Evolutionary conservation across 176 grass and related monocot species (phyloP).

Genomic region (Poa pratensis): DNA sequence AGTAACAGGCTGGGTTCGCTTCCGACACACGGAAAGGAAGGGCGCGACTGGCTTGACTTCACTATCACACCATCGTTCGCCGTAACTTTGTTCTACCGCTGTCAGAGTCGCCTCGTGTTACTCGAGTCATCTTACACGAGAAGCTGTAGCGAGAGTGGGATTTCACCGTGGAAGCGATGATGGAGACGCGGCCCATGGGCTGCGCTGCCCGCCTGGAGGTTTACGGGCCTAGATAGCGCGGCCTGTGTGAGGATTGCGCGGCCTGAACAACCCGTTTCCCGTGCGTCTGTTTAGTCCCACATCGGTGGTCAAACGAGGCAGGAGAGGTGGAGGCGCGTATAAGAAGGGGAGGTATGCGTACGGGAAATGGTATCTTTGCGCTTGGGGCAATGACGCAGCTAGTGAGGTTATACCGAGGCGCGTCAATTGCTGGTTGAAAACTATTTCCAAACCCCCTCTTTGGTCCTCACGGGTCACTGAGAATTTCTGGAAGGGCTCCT

Average conservation of each 20-base stretch:
- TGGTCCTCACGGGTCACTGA: conserved; percentile 46
- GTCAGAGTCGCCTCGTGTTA: neutral
- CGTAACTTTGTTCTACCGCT: neutral
- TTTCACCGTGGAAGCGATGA: neutral
- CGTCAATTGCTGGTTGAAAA: conserved; percentile 99
- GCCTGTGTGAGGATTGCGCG: neutral
- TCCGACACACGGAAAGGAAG: conserved; percentile 39
- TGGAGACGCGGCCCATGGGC: neutral
- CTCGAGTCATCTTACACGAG: too few relatives aligned
- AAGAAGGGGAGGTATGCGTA: neutral
- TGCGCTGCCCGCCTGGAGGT: neutral
- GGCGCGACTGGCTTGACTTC: conserved; percentile 4
- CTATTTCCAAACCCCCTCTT: conserved; percentile 89
- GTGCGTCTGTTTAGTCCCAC: neutral
- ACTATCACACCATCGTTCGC: conserved; percentile 22
- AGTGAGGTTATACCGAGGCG: conserved; percentile 74
- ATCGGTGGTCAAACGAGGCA: neutral
- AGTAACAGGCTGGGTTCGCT: conserved; percentile 15
- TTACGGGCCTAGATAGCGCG: neutral
- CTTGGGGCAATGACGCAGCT: conserved; percentile 99
- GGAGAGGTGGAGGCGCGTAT: neutral
- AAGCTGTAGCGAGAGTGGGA: too few relatives aligned
- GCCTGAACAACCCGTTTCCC: neutral
- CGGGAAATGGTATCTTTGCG: conserved; percentile 60
- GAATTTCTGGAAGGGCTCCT: conserved; percentile 50